Evolutionary conservation across 176 grass and related monocot species (phyloP), one percentile per base, ranked within the genome.

Genomic region (Eragrostis curvula): DNA sequence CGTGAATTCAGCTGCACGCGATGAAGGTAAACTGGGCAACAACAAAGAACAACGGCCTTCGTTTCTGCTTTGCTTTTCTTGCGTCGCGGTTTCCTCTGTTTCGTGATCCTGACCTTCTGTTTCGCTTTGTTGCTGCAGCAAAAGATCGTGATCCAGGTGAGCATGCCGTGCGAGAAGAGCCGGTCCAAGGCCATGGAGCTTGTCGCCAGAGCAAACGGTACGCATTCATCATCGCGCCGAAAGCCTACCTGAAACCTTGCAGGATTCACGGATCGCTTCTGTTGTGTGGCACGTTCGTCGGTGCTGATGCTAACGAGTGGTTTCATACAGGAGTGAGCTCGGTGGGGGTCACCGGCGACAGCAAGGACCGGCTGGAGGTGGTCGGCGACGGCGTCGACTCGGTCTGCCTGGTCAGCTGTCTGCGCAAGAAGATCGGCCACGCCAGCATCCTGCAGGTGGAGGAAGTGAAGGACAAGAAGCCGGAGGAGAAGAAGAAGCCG

Each of bases 401-500:
- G 0, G 50, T 67, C 57, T 61, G 47, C 73, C 45, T 97, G 15
- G 79, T 86, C 39, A 53, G 4, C 1, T 49, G 27, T 7, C 52
- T 93, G 40, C 85, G 86, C 66, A 96, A 79, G 81, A 93, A 91
- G 86, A 6, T 97, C 23, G 84, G 87, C 2, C n/a, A 40, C 53
- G 83, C 89, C 40, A 17, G 79, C 0, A 82, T 94, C 53, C 2
- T 92, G 17, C 59, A 58, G 77, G 82, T 97, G 60, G 94, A 89
- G 66, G 91, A 91, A 6, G 71, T 89, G 9, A 91, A 89, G 73
- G 78, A 78, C 3, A 74, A 57, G 23, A 65, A 78, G 13, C 14
- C 15, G 1, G 49, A 67, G 12, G 47, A 67, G 36, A 71, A 61
- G 27, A 64, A 87, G 65, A 48, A 84, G 62, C 41, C 58, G 8